Evolutionary conservation across 306 rosid species (phyloP), one percentile per base, ranked within the genome.

Genomic region (Astragalus membranaceus): DNA sequence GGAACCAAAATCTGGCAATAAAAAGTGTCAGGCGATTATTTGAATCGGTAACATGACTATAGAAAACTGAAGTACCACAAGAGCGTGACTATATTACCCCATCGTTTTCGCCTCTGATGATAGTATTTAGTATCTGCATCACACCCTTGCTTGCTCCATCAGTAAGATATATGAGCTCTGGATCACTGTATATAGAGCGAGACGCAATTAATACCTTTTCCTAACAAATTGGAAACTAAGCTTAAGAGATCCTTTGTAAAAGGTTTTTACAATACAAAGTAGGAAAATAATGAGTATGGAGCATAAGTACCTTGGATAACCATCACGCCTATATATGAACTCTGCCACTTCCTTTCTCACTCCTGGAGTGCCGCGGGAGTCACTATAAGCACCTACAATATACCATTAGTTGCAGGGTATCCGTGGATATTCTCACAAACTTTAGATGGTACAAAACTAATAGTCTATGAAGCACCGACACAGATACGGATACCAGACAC

Each of bases 71-170:
- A 71, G 20, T 13, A 8, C 35, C 8, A 23, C 8, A 57, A 42
- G 53, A 63, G 64, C 56, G 11, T 43, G 55, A 37, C 20, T 7
- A 72, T n/a, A 75, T 78, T 91, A 94, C 99, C 96, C 99, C 99
- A 79, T 95, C 97, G 39, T 86, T 87, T 83, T 26, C 74, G 61
- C 89, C 91, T 52, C 95, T 86, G 69, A 95, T 95, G 70, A 95
- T 73, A 33, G 97, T 85, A 74, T 91, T 87, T 79, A 95, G 83
- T 37, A 88, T 89, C 90, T 95, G 99, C 99, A 87, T 91, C 75
- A 95, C 97, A 78, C 95, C 99, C 83, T 95, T 91, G 85, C 99
- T 95, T 44, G 99, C 99, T 39, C 99, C 99, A 74, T 95, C 99
- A 3, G 99, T 95, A 74, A 94, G 99, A 78, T 67, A 91, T 78